phyloP scores from a whole-genome alignment of 2,329 filamentous ascomycete species.

The Ceratocystis alfenasii region DNA sequence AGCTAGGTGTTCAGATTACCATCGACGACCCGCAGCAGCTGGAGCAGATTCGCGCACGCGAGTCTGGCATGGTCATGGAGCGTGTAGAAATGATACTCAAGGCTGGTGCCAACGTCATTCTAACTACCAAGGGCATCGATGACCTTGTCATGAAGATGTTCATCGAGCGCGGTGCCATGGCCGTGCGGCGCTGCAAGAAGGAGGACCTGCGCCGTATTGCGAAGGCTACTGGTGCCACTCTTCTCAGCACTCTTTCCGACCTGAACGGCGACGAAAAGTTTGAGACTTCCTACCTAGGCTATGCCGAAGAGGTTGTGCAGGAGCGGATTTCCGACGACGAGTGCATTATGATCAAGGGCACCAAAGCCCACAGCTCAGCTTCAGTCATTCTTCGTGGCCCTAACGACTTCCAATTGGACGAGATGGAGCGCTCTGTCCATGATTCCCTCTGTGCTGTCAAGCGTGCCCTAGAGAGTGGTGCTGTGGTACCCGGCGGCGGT shows the following conservation, averaged over 20 bases:
- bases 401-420: slow-evolving; percentile 92
- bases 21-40: slow-evolving; percentile 95
- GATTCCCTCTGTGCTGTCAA: slow-evolving; percentile 95
- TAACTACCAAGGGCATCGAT: slow-evolving; percentile 98
- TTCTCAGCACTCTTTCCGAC: slow-evolving; percentile 88
- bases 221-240: slow-evolving; percentile 84
- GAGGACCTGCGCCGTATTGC: slow-evolving; percentile 93
- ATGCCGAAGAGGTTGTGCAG: slow-evolving; percentile 92
- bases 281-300: slow-evolving; percentile 75
- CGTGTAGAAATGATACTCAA: slow-evolving; percentile 96
- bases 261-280: slow-evolving; percentile 97
- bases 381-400: slow-evolving; percentile 91
- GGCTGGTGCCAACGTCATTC: slow-evolving; percentile 85
- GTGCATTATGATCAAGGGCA: slow-evolving; percentile 92
- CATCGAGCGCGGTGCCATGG: slow-evolving; percentile 90
- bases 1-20: slow-evolving; percentile 95
- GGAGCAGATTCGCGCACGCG: slow-evolving; percentile 89
- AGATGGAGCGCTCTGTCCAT: slow-evolving; percentile 98
- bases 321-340: slow-evolving; percentile 98
- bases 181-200: slow-evolving; percentile 93
- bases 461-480: slow-evolving; percentile 89
- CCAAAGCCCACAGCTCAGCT: slow-evolving; percentile 84
- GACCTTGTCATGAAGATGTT: slow-evolving; percentile 91
- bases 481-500: slow-evolving; percentile 90
- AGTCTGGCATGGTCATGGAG: slow-evolving; percentile 86